Base-by-base conservation (phyloP, 2,329 filamentous ascomycete genomes). In the Biscogniauxia marginata region DNA sequence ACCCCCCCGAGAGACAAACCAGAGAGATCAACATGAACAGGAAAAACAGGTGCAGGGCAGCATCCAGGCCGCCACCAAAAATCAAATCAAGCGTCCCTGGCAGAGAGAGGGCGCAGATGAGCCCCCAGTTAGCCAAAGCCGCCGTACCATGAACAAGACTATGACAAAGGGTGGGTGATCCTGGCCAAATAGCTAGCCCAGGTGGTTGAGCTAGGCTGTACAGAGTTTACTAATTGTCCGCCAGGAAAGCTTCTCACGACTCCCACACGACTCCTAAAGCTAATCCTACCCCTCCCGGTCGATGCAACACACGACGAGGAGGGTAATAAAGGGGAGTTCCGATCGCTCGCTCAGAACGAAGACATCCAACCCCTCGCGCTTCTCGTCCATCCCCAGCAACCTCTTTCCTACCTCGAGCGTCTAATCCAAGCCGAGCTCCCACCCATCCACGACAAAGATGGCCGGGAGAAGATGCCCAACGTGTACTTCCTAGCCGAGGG, bases 341-440 rank as follows among this genome's bases (percentile, higher is more conserved):
- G 68, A 7, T 61, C 70, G 0, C 57, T 70, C 1, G 74, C 75
- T 1, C 82, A 86, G 59, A 79, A 85, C 55, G 87, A 89, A 72
- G 82, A 86, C 49, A 85, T 93, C n/a, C 90, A 96, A 64, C 91
- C 92, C 0, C 79, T 96, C 11, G 92, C 92, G 0, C 81, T 96
- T 0, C 84, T 96, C 2, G 82, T 96, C 0, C 93, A 96, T 65
- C 92, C 93, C 0, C 90, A 96, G 60, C 93, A 97, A 69, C 93
- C 93, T 0, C 80, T 97, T 3, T 96, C 91, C 7, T 96, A 96
- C 71, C 85, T 96, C 45, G 91, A 96, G 71, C 85, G 91, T 7
- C 77, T 97, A 3, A 93, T 97, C 48, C 93, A 96, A 69, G 89
- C 91, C 52, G 93, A 96, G 72, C 79, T 96, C 0, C 90, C 91